phyloP scores from a whole-genome alignment of 495 filamentous ascomycete genomes.

The Xylaria bambusicola region DNA sequence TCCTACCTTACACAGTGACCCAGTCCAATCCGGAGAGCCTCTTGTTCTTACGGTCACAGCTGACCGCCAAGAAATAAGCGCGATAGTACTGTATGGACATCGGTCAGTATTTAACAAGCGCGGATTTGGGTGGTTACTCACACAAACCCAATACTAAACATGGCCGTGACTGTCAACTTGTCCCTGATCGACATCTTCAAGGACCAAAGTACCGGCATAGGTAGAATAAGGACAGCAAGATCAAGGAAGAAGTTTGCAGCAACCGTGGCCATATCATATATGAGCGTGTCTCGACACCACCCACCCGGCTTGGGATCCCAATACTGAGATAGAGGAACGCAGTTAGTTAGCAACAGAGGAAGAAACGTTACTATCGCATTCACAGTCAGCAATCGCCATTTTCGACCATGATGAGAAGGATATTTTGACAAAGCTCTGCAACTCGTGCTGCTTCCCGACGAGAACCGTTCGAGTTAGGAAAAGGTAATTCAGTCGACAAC shows the following conservation, averaged over 20 bases:
- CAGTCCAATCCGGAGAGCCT: slow-evolving; percentile 7
- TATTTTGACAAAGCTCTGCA: not conserved
- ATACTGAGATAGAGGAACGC: slow-evolving; percentile 16
- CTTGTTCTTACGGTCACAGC: not conserved
- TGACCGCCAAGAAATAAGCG: slow-evolving; percentile 11
- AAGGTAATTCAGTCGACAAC: not conserved
- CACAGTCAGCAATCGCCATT: not conserved
- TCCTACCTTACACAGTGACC: slow-evolving; percentile 12
- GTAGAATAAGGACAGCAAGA: slow-evolving; percentile 41
- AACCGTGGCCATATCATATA: slow-evolving; percentile 28
- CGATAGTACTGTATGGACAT: slow-evolving; percentile 15
- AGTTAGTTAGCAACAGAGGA: slow-evolving; percentile 20
- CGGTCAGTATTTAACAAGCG: not conserved
- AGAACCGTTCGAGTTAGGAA: not conserved
- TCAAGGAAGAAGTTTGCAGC: slow-evolving; percentile 44
- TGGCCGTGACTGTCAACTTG: slow-evolving; percentile 39
- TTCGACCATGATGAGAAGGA: not conserved
- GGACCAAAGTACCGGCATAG: slow-evolving; percentile 40
- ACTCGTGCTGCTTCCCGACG: not conserved
- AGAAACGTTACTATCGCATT: slow-evolving; percentile 7
- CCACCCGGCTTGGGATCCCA: slow-evolving; percentile 19
- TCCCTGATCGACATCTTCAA: slow-evolving; percentile 40
- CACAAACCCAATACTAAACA: slow-evolving; percentile 43
- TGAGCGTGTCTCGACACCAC: slow-evolving; percentile 15
- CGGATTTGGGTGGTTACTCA: slow-evolving; percentile 27